Conservation (phyloP, 164 flowering plant genomes). For the Protea cynaroides region DNA sequence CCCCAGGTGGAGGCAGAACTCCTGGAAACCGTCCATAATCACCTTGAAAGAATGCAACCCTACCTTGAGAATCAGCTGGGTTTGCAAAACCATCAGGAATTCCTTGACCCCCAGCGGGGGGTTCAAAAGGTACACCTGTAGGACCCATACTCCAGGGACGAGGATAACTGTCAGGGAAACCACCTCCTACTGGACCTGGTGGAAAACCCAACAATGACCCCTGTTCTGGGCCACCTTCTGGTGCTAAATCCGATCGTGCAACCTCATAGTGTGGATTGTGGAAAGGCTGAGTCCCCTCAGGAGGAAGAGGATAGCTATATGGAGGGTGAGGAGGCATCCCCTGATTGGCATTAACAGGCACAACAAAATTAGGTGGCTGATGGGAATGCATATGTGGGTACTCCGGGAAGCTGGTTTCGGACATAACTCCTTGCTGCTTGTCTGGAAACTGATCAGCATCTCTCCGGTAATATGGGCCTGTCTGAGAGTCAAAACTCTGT, state of each 20-base stretch:
- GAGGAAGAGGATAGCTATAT: constrained; percentile 46
- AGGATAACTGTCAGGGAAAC: constrained; percentile 38
- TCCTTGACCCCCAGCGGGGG: constrained; percentile 34
- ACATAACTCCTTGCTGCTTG: constrained; percentile 33
- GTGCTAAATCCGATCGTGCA: constrained; percentile 39
- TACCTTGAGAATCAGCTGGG: constrained; percentile 41
- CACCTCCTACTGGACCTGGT: constrained; percentile 37
- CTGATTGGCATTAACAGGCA: constrained; percentile 45
- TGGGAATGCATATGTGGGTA: constrained; percentile 38
- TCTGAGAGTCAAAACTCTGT: constrained; percentile 39
- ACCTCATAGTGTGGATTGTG: constrained; percentile 46
- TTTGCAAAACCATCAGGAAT: constrained; percentile 35
- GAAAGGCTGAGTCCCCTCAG: constrained; percentile 55
- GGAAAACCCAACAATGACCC: constrained; percentile 64
- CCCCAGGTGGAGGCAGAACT: constrained; percentile 17
- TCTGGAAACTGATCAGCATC: constrained; percentile 49
- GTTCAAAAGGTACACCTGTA: constrained; percentile 32
- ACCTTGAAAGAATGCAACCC: constrained; percentile 42
- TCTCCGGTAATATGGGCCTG: constrained; percentile 28
- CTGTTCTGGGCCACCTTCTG: constrained; percentile 56
- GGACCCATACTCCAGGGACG: constrained; percentile 56
- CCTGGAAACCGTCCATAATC: constrained; percentile 42
- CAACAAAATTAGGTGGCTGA: constrained; percentile 45
- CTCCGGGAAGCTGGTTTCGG: constrained; percentile 37
- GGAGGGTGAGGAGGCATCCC: constrained; percentile 33